A percentile compares a stretch with the other conserved stretches of the same genome.
Evolutionary conservation across 139 green algal genomes (phyloP).

Genomic region (Bryopsis sp.): DNA sequence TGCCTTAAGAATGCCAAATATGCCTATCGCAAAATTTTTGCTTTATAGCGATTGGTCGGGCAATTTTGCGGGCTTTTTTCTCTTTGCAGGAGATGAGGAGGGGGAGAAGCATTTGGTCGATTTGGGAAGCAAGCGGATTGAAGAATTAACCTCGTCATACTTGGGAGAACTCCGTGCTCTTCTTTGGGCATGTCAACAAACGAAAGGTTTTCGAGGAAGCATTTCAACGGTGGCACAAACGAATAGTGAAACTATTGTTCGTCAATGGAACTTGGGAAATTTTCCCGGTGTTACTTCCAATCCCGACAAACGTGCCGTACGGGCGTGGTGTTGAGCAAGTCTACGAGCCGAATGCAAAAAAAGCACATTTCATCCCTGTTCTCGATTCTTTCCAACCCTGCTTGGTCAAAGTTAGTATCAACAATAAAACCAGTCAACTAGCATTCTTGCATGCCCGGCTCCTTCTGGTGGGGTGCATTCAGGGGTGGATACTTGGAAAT

Average conservation of each 20-base stretch:
- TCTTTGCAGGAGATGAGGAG: neutral
- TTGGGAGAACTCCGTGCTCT: conserved; percentile 11
- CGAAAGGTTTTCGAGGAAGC: neutral
- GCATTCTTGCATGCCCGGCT: too few species aligned
- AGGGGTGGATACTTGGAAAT: too few species aligned
- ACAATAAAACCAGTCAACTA: too few species aligned
- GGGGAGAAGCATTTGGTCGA: neutral
- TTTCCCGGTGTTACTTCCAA: too few species aligned
- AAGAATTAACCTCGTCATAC: conserved; percentile 6
- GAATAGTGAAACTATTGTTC: neutral
- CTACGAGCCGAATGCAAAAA: too few species aligned
- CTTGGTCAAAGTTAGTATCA: too few species aligned
- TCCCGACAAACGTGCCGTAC: too few species aligned
- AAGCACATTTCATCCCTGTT: too few species aligned
- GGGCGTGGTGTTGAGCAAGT: too few species aligned
- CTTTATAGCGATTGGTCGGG: conserved; percentile 11
- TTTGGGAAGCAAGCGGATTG: neutral
- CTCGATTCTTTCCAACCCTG: too few species aligned
- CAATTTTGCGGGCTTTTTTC: neutral
- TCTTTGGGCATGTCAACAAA: conserved; percentile 12
- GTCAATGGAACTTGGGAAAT: neutral
- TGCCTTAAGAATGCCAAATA: neutral
- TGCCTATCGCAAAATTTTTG: neutral
- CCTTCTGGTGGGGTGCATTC: too few species aligned
- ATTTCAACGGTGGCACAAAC: neutral